phyloP scores from a whole-genome alignment of 345 rosid species.

The Draba incana region DNA sequence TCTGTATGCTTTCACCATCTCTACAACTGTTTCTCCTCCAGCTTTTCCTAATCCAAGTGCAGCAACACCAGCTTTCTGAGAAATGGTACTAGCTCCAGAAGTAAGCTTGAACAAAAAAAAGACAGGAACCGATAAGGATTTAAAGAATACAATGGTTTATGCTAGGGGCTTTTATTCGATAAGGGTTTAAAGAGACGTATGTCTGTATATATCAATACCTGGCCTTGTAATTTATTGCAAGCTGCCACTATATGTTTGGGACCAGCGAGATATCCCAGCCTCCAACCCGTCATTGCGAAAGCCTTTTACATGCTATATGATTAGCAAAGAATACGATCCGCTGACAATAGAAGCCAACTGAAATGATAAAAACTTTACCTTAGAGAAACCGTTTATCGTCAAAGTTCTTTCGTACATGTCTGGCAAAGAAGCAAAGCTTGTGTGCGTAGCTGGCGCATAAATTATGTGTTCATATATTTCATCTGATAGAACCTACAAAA shows the following conservation, averaged over 20 bases:
- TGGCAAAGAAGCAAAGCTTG: conserved; percentile 95
- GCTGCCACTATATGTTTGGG: conserved; percentile 93
- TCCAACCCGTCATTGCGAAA: conserved; percentile 99
- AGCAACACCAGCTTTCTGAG: conserved; percentile 93
- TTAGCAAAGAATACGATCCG: background rate
- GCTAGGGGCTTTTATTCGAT: background rate
- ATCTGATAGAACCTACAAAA: conserved; percentile 81
- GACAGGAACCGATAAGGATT: background rate
- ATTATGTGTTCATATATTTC: conserved; percentile 98
- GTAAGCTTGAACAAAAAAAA: conserved; percentile 51
- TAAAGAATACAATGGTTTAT: background rate
- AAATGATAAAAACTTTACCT: conserved; percentile 53
- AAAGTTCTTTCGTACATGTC: conserved; percentile 94
- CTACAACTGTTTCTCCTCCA: conserved; percentile 84
- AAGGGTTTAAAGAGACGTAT: background rate
- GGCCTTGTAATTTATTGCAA: conserved; percentile 95
- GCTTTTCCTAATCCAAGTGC: conserved; percentile 94
- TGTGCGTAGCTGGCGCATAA: conserved; percentile 87
- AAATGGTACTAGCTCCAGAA: conserved; percentile 91
- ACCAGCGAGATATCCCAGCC: conserved; percentile 94
- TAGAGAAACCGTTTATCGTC: conserved; percentile 94
- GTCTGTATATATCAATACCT: conserved; percentile 50
- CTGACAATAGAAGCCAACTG: conserved; percentile 1
- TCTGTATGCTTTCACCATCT: conserved; percentile 86
- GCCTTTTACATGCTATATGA: conserved; percentile 61